Base-by-base conservation (phyloP, 768 basidiomycete species). In the Piloderma croceum region DNA sequence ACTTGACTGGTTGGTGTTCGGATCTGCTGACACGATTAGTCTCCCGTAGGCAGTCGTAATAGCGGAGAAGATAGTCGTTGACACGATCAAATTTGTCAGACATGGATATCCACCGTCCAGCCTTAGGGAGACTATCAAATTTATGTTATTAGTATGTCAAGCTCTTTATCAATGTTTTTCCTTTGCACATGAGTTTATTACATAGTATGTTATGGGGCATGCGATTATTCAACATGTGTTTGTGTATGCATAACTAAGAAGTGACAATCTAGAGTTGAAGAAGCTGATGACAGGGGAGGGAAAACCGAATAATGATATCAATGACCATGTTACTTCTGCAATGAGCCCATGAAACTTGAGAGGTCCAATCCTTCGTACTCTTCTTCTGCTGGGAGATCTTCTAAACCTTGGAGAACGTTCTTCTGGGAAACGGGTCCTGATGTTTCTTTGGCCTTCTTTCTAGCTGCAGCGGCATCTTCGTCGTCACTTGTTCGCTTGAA, bases 281-380 rank as follows among this genome's bases (percentile, higher is more conserved):
- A 27, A 35, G 29, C 38, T 38, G 13, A 12, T 19, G 42, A 31
- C 35, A 37, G 10, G 15, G 29, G 39, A 32, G 40, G 47, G 54
- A 50, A 37, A 47, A 38, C 41, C 50, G 57, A 55, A 52, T 41
- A 44, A 50, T 36, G 42, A 58, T 42, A 47, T 23, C 41, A 45
- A 36, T 42, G 25, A n/a, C n/a, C n/a, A n/a, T 39, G 35, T 63
- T 55, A 76, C 62, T 73, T 70, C 51, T 76, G 76, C 34, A 91
- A 67, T n/a, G 89, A 87, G 43, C 79, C 77, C 81, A 97, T 83
- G 67, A 94, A 97, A 56, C 76, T 81, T 32, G 84, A 79, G 43
- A 97, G 65, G 51, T 93, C 90, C 52, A 96, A 61, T 37, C 78
- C 79, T 57, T 88, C 80, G 56, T 96, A 98, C 63, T 98, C 94